Evolutionary conservation across 495 filamentous ascomycete genomes (phyloP), one percentile per base, ranked within the genome.

Genomic region (Penicillium taxi): DNA sequence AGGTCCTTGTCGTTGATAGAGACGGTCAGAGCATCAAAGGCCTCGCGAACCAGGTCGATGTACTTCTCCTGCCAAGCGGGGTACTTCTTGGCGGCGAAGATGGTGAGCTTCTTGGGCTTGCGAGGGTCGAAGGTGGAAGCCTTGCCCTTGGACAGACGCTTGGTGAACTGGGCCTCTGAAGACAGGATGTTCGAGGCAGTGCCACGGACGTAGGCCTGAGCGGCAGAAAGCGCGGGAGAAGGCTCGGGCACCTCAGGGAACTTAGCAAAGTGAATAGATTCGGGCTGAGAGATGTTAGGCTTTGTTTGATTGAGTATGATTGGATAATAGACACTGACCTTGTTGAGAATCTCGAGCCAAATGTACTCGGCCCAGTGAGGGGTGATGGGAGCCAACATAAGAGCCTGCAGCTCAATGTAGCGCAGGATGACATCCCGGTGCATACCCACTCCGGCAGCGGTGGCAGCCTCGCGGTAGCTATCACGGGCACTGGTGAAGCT

Each of bases 331-430:
- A 26, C 9, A 39, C 57, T 53, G 35, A 75, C 72, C 62, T 94
- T 82, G 42, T 78, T 72, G 40, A 98, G 78, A 8, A 96, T 72
- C 60, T 96, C 87, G 24, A 79, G 75, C 84, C 86, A 96, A 52
- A 98, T 76, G 56, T 93, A 84, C 49, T 96, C 91, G 34, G 86
- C 71, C 84, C 87, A 98, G 66, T 98, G 91, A 34, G 91, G 91
- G 7, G 89, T 82, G 44, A 91, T 80, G 20, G 82, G 78, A 6
- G 79, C 73, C 34, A 94, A 64, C 45, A 91, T 65, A 25, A 91
- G 71, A 34, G 84, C 80, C 61, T 96, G 90, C n/a, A 91, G 73
- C 56, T 87, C 78, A 40, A 91, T 77, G 59, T 94, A 98, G 46
- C 79, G 74, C 42, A 70, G 53, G 9, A 86, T 67, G 24, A 89